Evolutionary conservation across 2,329 filamentous ascomycete genomes (phyloP).

Genomic region (Chaetomium globosum): DNA sequence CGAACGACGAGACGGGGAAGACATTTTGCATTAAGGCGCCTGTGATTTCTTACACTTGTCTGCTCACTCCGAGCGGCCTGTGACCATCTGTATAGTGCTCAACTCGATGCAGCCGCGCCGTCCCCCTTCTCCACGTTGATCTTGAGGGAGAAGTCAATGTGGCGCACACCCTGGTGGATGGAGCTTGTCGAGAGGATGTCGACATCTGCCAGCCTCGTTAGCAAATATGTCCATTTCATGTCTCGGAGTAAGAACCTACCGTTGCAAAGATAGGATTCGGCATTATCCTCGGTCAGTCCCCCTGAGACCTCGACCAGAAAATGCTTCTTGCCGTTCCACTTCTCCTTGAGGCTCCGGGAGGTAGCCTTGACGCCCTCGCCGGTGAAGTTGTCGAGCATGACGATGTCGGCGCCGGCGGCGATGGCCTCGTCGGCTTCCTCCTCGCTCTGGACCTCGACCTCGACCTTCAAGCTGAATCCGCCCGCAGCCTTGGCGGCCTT

Average conservation of each 20-base stretch:
- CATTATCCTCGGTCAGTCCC: constrained; percentile 82
- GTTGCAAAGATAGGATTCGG: constrained; percentile 75
- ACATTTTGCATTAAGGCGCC: not conserved
- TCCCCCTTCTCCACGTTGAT: constrained; percentile 54
- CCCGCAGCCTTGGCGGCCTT: constrained; percentile 78
- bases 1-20: not conserved
- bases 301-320: constrained; percentile 92
- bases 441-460: constrained; percentile 91
- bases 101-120: constrained; percentile 33
- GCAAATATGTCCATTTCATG: constrained; percentile 1
- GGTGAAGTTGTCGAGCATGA: constrained; percentile 97
- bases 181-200: constrained; percentile 96
- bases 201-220: constrained; percentile 61
- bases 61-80: not conserved
- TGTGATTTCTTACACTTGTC: not conserved
- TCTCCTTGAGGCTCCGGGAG: constrained; percentile 73
- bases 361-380: constrained; percentile 75
- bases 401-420: constrained; percentile 84
- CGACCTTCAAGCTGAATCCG: constrained; percentile 90
- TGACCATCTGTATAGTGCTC: not conserved
- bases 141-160: constrained; percentile 96
- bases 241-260: constrained; percentile 50
- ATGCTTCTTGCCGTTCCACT: constrained; percentile 72
- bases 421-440: constrained; percentile 90
- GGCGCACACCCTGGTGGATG: constrained; percentile 91